These are phyloP conservation scores for Lignosus rhinocerotis DNA, from an alignment of 1,284 basidiomycete species.

Conservation along the genomic window DNA sequence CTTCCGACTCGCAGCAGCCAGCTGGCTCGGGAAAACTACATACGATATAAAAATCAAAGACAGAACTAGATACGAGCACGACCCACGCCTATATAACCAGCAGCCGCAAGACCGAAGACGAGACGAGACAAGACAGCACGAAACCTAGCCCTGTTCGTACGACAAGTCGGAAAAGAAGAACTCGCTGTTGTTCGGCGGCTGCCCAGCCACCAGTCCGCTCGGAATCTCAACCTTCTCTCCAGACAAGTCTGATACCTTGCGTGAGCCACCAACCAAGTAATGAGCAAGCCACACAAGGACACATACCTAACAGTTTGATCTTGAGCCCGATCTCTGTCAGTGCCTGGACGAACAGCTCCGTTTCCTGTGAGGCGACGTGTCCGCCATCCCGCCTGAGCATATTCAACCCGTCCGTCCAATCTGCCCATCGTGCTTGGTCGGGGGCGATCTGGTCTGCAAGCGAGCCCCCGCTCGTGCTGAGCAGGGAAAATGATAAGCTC, in stretches of 20 bases:
- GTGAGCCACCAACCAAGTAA: neutral
- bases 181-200: slow-evolving; percentile 78
- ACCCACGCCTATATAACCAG: neutral
- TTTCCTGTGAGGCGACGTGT: slow-evolving; percentile 83
- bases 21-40: neutral
- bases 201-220: slow-evolving; percentile 65
- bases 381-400: slow-evolving; percentile 81
- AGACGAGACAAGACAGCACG: neutral
- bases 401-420: slow-evolving; percentile 96
- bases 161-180: slow-evolving; percentile 83
- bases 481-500: slow-evolving; percentile 78
- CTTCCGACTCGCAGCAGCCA: neutral
- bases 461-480: slow-evolving; percentile 72
- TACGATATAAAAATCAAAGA: neutral
- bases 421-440: slow-evolving; percentile 84
- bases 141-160: slow-evolving; percentile 22
- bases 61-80: neutral
- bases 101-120: neutral
- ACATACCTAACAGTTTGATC: slow-evolving; percentile 85
- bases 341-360: slow-evolving; percentile 80
- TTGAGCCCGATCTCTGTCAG: slow-evolving; percentile 94
- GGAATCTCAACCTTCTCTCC: slow-evolving; percentile 94
- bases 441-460: slow-evolving; percentile 87
- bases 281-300: too few species aligned
- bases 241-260: slow-evolving; percentile 67